Evolutionary conservation across 768 basidiomycete genomes (phyloP), one percentile per base, ranked within the genome.

Genomic region (Leccinum variicolor): DNA sequence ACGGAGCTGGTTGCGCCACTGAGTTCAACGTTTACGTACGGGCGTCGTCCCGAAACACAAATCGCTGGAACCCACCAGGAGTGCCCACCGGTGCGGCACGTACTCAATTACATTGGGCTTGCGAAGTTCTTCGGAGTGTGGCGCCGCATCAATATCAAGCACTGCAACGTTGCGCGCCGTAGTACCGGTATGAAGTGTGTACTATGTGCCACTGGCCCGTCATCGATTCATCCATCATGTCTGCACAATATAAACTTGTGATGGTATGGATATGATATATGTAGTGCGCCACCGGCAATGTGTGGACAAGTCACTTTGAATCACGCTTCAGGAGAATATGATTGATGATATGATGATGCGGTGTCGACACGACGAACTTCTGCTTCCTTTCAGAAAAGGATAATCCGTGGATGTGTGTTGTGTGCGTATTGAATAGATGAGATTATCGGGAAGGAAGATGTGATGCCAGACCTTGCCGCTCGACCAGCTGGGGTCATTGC

Each of bases 1-100:
- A 66, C 60, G 60, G 58, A 64, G 59, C 23, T 43, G 41, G 41
- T 49, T 53, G 54, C 43, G 64, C 59, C 64, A 64, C 58, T n/a
- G 14, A 29, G 41, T 43, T 43, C 41, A 21, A 41, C 41, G n/a
- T 34, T 66, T 68, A 68, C 66, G 60, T 66, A 59, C 13, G 50
- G 19, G 41, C 46, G 33, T 52, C 29, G 17, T 31, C 36, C 41
- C 41, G 41, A 43, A 43, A 43, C 41, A 56, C 60, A 47, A 54
- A 43, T 39, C 41, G 54, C 11, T 43, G 11, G 41, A 19, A 43
- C 21, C 41, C 41, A 43, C 19, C 19, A 21, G 31, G 31, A 43
- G 41, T 43, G 19, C 41, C 41, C 10, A 43, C n/a, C 41, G 19
- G n/a, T n/a, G n/a, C n/a, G n/a, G 41, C 19, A 43, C 11, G 19